Evolutionary conservation across 495 filamentous ascomycete species (phyloP), one percentile per base, ranked within the genome.

Genomic region (Aspergillus conjunctus): DNA sequence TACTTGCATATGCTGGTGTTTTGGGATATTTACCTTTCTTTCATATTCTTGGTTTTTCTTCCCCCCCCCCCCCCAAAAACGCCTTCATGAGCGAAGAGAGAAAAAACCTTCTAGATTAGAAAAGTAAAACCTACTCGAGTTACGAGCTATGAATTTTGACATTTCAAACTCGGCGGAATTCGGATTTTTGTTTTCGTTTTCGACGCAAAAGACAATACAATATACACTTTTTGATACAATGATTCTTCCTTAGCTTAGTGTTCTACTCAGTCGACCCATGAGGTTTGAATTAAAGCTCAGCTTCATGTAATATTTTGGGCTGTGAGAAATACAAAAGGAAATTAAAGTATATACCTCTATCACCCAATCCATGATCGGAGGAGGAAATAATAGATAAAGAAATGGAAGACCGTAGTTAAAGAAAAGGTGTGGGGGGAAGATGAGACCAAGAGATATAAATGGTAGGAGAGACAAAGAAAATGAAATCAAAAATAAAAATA

Each of bases 391-490:
- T 26, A 26, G 26, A 26, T 26, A 26, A 26, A 26, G 26, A 43
- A 43, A 17, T 2, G 39, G 39, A 53, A 34, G 17, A 17, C 10
- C 8, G 10, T 14, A 53, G 17, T n/a, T 7, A 51, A 31, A 26
- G 2, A 3, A 51, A 51, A 31, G 30, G 17, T 4, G 30, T 0
- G 15, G 22, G 9, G 15, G 3, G 50, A 56, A 48, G 31, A 21
- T 31, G 7, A 58, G 14, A 26, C 26, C 26, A 58, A 30, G 21
- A 39, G 39, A 17, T 43, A 41, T 39, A 37, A 21, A 14, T 15
- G 43, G 31, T 26, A n/a, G 33, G 5, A 56, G 12, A 15, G 21
- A 56, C 7, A 50, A 48, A 50, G n/a, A 59, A 49, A 12, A 12
- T n/a, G 15, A 44, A 26, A 54, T 17, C 1, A n/a, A 37, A 54